Evolutionary conservation across 78 protist species (phyloP), one percentile per base, ranked within the genome.

Genomic region (Dictyostelium brefeldianum): DNA sequence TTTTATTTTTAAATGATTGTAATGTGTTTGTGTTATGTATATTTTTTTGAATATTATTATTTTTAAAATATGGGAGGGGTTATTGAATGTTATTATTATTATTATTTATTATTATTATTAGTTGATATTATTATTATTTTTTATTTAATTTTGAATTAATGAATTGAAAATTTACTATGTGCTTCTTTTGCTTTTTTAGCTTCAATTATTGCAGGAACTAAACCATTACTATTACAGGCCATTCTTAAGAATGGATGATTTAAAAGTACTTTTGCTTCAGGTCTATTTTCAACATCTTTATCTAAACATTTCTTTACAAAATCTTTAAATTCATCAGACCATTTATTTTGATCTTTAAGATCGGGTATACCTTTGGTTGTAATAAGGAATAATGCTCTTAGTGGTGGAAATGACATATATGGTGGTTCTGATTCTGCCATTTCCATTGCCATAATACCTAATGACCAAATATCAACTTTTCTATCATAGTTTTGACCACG

Each of bases 381-480:
- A 70, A 98, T 98, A 65, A 98, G n/a, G 90, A 96, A 96, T 41
- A 98, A 82, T 18, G 98, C 99, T 17, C 96, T 46, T 22, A 97
- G 90, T 20, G 97, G 98, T 64, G 96, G 96, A 65, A 85, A 83
- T 10, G 95, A 92, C 89, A 96, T 78, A 83, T 96, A 96, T 5
- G 98, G 98, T 75, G 98, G 98, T 46, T 96, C 93, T 0, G 94
- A 78, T 65, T 90, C 95, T 48, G 92, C 92, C 93, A 92, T 83
- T 56, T 96, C 97, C 77, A 97, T 81, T 20, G 91, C 89, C 95
- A 97, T 57, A 70, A 98, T 97, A 65, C 98, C 99, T 48, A 98
- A 87, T 18, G 91, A 62, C 99, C 99, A 98, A 31, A 97, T 90
- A 94, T 98, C 99, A 1, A 87, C 97, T 70, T 91, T 95, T 57